These are phyloP conservation scores for Aspergillus vadensis DNA, from an alignment of 2,329 filamentous ascomycete species.

Conservation along the genomic window DNA sequence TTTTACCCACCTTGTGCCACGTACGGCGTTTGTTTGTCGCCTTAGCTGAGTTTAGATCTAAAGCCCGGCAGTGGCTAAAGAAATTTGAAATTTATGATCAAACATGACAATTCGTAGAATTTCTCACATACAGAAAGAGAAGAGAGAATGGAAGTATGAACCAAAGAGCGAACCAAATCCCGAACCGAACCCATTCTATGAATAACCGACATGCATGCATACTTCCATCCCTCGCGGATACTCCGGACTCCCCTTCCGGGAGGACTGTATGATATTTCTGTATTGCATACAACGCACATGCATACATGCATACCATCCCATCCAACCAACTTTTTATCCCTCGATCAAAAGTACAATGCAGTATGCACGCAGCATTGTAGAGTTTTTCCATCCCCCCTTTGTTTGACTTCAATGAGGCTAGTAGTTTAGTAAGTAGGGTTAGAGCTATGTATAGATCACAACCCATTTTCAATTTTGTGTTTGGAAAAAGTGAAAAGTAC, in stretches of 20 bases:
- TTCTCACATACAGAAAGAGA: neutral
- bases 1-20: conserved; percentile 23
- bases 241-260: neutral
- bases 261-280: neutral
- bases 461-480: too few relatives aligned
- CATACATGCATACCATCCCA: neutral
- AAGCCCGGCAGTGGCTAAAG: conserved; percentile 27
- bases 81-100: conserved; percentile 24
- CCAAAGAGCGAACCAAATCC: neutral
- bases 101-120: neutral
- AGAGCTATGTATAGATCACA: too few relatives aligned
- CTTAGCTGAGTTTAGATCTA: conserved; percentile 30
- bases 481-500: too few relatives aligned
- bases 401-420: too few relatives aligned
- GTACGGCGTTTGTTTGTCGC: conserved; percentile 27
- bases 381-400: too few relatives aligned
- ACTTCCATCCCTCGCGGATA: neutral
- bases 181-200: neutral
- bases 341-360: too few relatives aligned
- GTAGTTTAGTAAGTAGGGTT: too few relatives aligned
- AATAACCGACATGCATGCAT: neutral
- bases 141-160: too few relatives aligned
- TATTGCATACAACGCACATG: too few relatives aligned
- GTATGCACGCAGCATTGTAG: too few relatives aligned
- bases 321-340: neutral